Evolutionary conservation across 169 alveolate genomes (phyloP).

Genomic region (Besnoitia besnoiti): DNA sequence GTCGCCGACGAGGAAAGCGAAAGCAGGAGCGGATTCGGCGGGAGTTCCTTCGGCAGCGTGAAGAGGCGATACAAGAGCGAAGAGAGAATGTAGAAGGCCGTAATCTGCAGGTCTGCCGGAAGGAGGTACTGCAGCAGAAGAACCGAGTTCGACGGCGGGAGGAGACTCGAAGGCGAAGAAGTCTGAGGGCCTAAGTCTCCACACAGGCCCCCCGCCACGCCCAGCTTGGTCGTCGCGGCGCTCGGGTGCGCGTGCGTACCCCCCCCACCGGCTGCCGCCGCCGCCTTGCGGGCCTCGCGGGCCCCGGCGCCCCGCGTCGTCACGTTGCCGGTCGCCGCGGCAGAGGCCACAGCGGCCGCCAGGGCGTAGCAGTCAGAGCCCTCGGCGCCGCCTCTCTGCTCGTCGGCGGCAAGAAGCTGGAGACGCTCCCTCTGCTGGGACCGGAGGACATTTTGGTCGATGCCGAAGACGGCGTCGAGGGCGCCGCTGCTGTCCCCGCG

Average conservation of each 20-base stretch:
- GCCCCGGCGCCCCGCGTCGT: not conserved
- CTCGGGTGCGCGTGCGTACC: not conserved
- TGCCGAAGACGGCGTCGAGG: not conserved
- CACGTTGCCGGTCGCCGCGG: not conserved
- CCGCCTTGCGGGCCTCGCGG: not conserved
- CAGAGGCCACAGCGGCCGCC: not conserved
- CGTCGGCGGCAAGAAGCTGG: not conserved
- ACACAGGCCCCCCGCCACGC: too few species aligned
- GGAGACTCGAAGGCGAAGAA: too few species aligned
- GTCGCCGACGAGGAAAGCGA: not conserved
- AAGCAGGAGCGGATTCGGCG: conserved; percentile 20
- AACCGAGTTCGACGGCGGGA: not conserved
- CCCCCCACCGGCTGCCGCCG: too few species aligned
- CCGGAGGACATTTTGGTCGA: not conserved
- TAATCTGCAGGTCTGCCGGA: conserved; percentile 5
- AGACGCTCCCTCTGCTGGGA: not conserved
- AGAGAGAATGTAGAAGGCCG: conserved; percentile 22
- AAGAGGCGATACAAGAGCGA: conserved; percentile 21
- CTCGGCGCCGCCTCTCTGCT: not conserved
- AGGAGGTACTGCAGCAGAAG: not conserved
- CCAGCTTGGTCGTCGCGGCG: too few species aligned
- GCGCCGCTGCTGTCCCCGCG: not conserved
- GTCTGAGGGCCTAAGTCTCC: too few species aligned
- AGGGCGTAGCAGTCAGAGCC: not conserved
- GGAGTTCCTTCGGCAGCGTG: conserved; percentile 13